These are phyloP conservation scores for Calendula officinalis DNA, from an alignment of 129 eudicot genomes.

Conservation along the genomic window DNA sequence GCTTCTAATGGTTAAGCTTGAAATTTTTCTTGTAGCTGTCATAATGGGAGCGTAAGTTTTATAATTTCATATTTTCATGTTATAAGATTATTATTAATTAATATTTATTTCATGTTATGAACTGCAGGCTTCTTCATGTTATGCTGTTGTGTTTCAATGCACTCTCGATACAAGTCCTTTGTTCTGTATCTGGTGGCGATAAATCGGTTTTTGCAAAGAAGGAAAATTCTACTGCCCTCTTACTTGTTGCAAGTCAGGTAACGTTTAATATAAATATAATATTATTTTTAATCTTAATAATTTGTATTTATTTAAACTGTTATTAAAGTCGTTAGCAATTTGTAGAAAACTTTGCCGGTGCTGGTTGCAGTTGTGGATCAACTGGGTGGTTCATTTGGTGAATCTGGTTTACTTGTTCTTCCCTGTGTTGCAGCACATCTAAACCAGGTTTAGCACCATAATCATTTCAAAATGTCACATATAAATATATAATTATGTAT, in stretches of 20 bases:
- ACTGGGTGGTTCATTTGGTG: conserved; percentile 89
- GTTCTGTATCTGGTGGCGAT: conserved; percentile 64
- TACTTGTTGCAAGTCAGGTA: conserved; percentile 95
- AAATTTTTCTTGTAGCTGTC: conserved; percentile 64
- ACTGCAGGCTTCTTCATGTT: conserved; percentile 72
- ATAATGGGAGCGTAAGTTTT: conserved; percentile 67
- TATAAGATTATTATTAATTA: neutral
- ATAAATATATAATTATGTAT: neutral
- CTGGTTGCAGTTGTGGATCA: conserved; percentile 87
- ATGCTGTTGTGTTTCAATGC: conserved; percentile 63
- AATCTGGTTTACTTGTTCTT: conserved; percentile 80
- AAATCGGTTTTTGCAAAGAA: conserved; percentile 60
- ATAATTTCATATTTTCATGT: neutral
- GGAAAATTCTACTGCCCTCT: conserved; percentile 68
- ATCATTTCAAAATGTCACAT: neutral
- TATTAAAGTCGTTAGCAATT: conserved; percentile 15
- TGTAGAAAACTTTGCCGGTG: conserved; percentile 93
- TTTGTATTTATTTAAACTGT: neutral
- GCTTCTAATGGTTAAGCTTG: conserved; percentile 75
- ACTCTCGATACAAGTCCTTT: conserved; percentile 44
- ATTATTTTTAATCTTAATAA: neutral
- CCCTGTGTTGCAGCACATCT: conserved; percentile 97
- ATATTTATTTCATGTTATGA: neutral
- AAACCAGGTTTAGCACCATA: conserved; percentile 57
- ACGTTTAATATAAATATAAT: neutral